phyloP scores from a whole-genome alignment of 441 rosid genomes.

The Biscutella laevigata region DNA sequence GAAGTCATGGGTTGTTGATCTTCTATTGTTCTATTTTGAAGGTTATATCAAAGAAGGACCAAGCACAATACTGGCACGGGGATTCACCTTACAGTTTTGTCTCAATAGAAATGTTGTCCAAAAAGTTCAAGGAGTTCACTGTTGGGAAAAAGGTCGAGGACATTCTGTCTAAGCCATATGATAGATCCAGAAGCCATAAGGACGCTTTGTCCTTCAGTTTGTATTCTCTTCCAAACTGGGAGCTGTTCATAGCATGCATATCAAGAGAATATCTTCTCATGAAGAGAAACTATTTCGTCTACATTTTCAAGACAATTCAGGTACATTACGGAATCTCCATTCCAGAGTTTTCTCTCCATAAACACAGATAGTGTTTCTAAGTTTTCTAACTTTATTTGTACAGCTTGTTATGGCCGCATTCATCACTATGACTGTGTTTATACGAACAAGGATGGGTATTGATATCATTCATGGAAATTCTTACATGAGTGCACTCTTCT shows the following conservation, averaged over 20 bases:
- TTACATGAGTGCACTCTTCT: slow-evolving; percentile 64
- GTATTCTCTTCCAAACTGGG: slow-evolving; percentile 52
- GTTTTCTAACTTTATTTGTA: slow-evolving; percentile 2
- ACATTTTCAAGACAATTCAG: slow-evolving; percentile 54
- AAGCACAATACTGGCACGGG: slow-evolving; percentile 52
- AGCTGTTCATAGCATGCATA: slow-evolving; percentile 57
- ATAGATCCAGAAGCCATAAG: slow-evolving; percentile 63
- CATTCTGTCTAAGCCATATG: slow-evolving; percentile 57
- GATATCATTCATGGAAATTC: slow-evolving; percentile 55
- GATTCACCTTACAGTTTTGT: slow-evolving; percentile 53
- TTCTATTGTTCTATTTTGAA: slow-evolving; percentile 15
- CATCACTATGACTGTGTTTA: slow-evolving; percentile 50
- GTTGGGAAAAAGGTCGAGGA: slow-evolving; percentile 44
- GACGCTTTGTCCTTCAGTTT: slow-evolving; percentile 56
- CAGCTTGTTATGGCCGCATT: slow-evolving; percentile 50
- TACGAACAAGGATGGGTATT: slow-evolving; percentile 55
- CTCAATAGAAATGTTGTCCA: slow-evolving; percentile 43
- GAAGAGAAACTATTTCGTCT: slow-evolving; percentile 76
- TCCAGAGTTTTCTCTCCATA: background rate
- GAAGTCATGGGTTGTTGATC: background rate
- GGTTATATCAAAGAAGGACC: slow-evolving; percentile 61
- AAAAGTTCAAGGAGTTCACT: slow-evolving; percentile 60
- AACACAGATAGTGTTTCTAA: background rate
- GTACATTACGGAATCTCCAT: slow-evolving; percentile 20
- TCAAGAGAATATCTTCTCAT: slow-evolving; percentile 66